Evolutionary conservation across 2,329 filamentous ascomycete species (phyloP).

Genomic region (Blumeria graminis): DNA sequence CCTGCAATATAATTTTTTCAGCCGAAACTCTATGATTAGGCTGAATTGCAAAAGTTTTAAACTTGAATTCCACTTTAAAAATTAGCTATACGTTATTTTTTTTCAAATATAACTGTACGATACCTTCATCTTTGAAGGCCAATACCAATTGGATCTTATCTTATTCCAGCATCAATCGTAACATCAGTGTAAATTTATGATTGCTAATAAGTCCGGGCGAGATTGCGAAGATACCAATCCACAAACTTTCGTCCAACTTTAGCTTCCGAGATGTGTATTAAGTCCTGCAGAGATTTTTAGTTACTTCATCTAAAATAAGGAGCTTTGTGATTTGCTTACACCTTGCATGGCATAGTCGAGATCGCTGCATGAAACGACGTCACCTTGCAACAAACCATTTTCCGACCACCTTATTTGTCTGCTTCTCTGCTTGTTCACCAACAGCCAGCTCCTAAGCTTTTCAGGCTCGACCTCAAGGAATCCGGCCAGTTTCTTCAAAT

Average conservation of each 20-base stretch:
- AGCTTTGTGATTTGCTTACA: conserved; percentile 26
- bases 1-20: too few species aligned
- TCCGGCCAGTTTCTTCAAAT: conserved; percentile 88
- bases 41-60: too few species aligned
- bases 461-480: conserved; percentile 97
- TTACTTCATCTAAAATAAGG: not conserved
- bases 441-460: conserved; percentile 74
- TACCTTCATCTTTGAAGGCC: too few species aligned
- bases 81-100: too few species aligned
- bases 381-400: conserved; percentile 72
- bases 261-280: conserved; percentile 96
- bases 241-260: conserved; percentile 95
- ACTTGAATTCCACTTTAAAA: too few species aligned
- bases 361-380: conserved; percentile 80
- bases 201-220: conserved; percentile 71
- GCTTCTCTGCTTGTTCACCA: conserved; percentile 97
- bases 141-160: too few species aligned
- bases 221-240: conserved; percentile 96
- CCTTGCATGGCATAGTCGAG: conserved; percentile 93
- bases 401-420: conserved; percentile 89
- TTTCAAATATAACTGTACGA: too few species aligned
- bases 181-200: too few species aligned
- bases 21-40: too few species aligned
- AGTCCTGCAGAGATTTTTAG: conserved; percentile 31
- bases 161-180: too few species aligned